These are phyloP conservation scores for Thamnidium elegans DNA, from an alignment of 192 early-diverging fungal species.

Conservation along the genomic window DNA sequence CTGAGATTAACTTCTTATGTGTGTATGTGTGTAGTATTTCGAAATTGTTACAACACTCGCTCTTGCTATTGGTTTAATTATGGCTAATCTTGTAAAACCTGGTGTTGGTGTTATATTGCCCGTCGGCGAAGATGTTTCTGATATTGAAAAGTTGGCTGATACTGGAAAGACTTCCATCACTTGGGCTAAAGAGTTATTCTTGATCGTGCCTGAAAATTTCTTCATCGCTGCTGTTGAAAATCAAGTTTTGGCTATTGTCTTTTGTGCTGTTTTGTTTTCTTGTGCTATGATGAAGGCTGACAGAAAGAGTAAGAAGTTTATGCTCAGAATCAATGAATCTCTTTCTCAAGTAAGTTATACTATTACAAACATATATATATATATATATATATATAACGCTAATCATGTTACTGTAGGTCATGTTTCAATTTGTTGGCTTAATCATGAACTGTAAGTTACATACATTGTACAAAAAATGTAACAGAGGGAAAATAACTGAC, in stretches of 20 bases:
- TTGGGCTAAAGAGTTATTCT: slow-evolving; percentile 51
- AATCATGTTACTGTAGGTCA: slow-evolving; percentile 28
- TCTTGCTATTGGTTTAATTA: slow-evolving; percentile 59
- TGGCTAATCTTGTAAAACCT: slow-evolving; percentile 60
- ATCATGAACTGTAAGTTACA: slow-evolving; percentile 50
- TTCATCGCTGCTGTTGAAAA: slow-evolving; percentile 41
- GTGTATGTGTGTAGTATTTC: slow-evolving; percentile 47
- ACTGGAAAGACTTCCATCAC: slow-evolving; percentile 38
- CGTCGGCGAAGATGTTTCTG: neutral
- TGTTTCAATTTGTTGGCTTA: slow-evolving; percentile 60
- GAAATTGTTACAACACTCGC: slow-evolving; percentile 60
- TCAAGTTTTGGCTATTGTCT: slow-evolving; percentile 52
- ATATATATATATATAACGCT: no score
- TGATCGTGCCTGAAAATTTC: slow-evolving; percentile 61
- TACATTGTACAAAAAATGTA: neutral
- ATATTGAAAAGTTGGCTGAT: slow-evolving; percentile 5
- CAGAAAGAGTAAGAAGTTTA: slow-evolving; percentile 38
- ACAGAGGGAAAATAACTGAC: neutral
- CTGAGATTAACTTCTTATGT: neutral
- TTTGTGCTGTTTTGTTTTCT: slow-evolving; percentile 63
- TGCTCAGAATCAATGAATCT: slow-evolving; percentile 53
- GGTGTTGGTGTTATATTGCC: slow-evolving; percentile 46
- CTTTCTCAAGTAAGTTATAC: slow-evolving; percentile 37
- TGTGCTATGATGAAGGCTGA: slow-evolving; percentile 47
- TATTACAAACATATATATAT: neutral